phyloP scores from a whole-genome alignment of 345 rosid genomes.

The Physaria fendleri region DNA sequence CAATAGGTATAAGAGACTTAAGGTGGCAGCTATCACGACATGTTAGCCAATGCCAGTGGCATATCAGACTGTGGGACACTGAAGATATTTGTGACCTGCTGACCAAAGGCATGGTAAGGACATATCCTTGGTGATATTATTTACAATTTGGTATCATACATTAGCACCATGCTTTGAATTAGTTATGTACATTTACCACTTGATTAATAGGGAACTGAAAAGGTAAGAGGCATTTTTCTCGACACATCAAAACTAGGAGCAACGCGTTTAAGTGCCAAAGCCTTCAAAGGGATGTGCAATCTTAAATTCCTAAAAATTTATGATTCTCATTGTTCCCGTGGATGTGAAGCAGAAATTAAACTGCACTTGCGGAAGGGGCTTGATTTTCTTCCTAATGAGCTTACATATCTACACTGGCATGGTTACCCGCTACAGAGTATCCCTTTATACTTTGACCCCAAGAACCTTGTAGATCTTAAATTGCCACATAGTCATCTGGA shows the following conservation, averaged over 20 bases:
- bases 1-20: neutral
- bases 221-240: conserved; percentile 28
- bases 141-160: neutral
- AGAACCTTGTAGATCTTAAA: conserved; percentile 27
- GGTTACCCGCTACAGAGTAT: conserved; percentile 25
- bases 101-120: conserved; percentile 16
- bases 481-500: conserved; percentile 18
- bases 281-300: conserved; percentile 28
- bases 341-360: conserved; percentile 1
- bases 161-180: neutral
- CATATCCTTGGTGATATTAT: neutral
- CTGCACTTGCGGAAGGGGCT: conserved; percentile 17
- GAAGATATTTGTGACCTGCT: conserved; percentile 15
- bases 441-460: conserved; percentile 20
- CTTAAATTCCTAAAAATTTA: conserved; percentile 33
- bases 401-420: conserved; percentile 32
- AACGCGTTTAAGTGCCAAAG: conserved; percentile 11
- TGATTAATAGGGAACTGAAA: conserved; percentile 26
- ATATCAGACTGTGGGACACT: conserved; percentile 28
- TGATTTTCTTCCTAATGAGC: conserved; percentile 23
- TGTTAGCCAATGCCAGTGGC: conserved; percentile 1
- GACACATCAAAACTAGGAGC: conserved; percentile 19
- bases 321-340: conserved; percentile 14
- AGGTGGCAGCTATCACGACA: conserved; percentile 7
- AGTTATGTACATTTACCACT: neutral